Conservation (phyloP, 2,329 filamentous ascomycete species). For the Gliomastix tumulicola region DNA sequence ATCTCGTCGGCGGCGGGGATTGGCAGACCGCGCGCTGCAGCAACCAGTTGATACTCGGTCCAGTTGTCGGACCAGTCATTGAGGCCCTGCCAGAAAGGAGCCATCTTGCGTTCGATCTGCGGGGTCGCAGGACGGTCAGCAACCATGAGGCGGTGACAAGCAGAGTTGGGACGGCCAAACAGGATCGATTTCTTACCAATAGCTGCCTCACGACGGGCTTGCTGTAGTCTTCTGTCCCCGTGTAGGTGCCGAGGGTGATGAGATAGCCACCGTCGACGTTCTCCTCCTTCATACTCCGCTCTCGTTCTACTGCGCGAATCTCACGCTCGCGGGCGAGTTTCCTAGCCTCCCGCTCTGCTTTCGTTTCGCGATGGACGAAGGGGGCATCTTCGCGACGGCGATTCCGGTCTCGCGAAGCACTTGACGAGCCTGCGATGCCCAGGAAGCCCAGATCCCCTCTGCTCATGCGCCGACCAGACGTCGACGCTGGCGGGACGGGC, state of each 20-base stretch:
- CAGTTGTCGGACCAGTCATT: conserved; percentile 84
- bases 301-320: conserved; percentile 72
- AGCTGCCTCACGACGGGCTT: conserved; percentile 83
- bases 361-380: conserved; percentile 72
- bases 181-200: too few species aligned
- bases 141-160: too few species aligned
- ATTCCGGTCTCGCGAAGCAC: conserved; percentile 27
- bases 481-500: too few species aligned
- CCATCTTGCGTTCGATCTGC: conserved; percentile 85
- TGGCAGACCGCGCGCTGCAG: conserved; percentile 75
- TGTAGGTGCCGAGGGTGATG: conserved; percentile 91
- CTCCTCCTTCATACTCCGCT: conserved; percentile 85
- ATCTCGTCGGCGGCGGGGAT: conserved; percentile 81
- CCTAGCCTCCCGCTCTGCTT: conserved; percentile 82
- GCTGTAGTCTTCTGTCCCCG: conserved; percentile 86
- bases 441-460: conserved; percentile 41
- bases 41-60: conserved; percentile 93
- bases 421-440: conserved; percentile 29
- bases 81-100: conserved; percentile 92
- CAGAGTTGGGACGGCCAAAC: too few species aligned
- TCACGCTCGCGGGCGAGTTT: conserved; percentile 75
- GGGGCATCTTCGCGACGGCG: conserved; percentile 31
- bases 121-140: too few species aligned
- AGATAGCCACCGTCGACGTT: conserved; percentile 91
- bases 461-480: conserved; percentile 22